Evolutionary conservation across 225 moss, liverwort and hornwort species (phyloP), one percentile per base, ranked within the genome.

Genomic region (Lunularia cruciata): DNA sequence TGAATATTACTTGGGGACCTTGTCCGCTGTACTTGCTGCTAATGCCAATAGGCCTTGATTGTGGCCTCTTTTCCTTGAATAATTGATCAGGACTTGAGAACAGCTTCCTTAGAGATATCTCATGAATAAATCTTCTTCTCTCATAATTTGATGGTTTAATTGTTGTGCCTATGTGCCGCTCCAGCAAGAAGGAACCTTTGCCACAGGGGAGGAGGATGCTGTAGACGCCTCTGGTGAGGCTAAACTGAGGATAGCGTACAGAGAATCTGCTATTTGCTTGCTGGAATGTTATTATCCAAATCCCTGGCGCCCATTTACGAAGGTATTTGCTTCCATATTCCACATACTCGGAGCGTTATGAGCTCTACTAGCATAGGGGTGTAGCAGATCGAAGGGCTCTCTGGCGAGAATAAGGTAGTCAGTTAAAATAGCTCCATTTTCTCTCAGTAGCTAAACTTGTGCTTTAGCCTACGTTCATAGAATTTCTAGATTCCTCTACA

Each of bases 171-270:
- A 72, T 22, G 48, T 68, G 78, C 70, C 81, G 30, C 67, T 80
- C 77, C 82, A 96, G 96, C 96, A 92, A 98, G 87, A 89, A 65
- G 93, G 96, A 81, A 87, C 90, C 51, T 98, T 90, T 58, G 82
- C 92, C 56, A 98, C 92, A 30, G 96, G 96, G 57, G 86, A 93
- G 76, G 96, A 98, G 78, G 96, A 98, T 77, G 84, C 74, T 30
- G 78, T 98, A 40, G 98, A 98, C 82, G 75, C 81, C 42, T 87
- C 87, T 38, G 93, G 98, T 42, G 98, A 98, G 76, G 98, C 93
- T 38, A 87, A 86, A 54, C 54, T 98, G 42, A 90, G 98, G 63
- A 83, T 91, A 70, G 93, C 98, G 15, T 98, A 98, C 59, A 82
- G 93, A 72, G 93, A 98, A 86, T 85, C 98, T 60, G 93, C 98